These are phyloP conservation scores for Floccularia luteovirens DNA, from an alignment of 768 basidiomycete genomes.

Conservation along the genomic window DNA sequence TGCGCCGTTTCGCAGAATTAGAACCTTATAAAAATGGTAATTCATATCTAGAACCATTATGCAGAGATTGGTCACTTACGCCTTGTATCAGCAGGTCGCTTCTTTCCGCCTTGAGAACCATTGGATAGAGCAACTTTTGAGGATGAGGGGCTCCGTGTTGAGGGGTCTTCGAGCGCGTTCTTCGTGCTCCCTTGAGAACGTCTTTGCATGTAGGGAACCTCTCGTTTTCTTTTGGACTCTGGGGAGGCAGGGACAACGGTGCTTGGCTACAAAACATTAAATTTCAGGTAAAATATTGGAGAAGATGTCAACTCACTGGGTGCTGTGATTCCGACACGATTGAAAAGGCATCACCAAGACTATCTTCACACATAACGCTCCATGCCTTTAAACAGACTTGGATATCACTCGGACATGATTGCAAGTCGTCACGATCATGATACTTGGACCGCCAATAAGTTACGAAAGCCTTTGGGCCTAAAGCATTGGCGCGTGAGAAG, in stretches of 20 bases:
- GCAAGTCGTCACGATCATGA: constrained; percentile 29
- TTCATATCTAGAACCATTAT: no score
- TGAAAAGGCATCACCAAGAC: constrained; percentile 36
- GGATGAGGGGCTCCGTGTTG: no score
- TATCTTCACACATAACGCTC: constrained; percentile 38
- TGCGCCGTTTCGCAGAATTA: no score
- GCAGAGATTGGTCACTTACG: no score
- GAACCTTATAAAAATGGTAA: no score
- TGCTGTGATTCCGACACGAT: constrained; percentile 25
- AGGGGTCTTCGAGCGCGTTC: no score
- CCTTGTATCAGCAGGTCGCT: no score
- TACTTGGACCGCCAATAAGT: constrained; percentile 54
- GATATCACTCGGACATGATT: constrained; percentile 32
- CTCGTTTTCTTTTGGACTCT: no score
- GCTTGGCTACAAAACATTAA: not conserved
- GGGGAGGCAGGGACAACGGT: not conserved
- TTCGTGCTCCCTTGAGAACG: no score
- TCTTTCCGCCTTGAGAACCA: no score
- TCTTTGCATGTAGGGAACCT: no score
- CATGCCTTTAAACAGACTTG: constrained; percentile 37
- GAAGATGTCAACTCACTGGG: constrained; percentile 17
- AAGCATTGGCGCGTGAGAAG: constrained; percentile 33
- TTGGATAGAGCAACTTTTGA: no score
- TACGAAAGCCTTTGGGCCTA: constrained; percentile 45
- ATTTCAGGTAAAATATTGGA: not conserved